Base-by-base conservation (phyloP, 1,284 basidiomycete genomes). In the Ustilago trichophora region DNA sequence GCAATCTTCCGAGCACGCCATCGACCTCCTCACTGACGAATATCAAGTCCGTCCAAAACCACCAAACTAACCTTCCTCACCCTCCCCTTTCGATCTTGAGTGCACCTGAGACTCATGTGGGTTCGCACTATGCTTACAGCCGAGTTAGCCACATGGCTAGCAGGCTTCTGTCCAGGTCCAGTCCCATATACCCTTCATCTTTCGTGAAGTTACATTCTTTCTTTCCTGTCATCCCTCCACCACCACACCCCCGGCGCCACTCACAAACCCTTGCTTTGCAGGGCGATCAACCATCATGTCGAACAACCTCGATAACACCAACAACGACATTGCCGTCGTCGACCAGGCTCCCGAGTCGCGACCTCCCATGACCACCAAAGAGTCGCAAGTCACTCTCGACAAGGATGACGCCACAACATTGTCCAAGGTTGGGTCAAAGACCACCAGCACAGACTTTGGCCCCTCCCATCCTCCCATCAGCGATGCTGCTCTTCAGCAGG, bases 401-500 rank as follows among this genome's bases (percentile, higher is more conserved):
- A 38, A 53, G 24, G 31, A 52, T 12, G 31, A 33, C 12, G 35
- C 18, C 12, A 29, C 48, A 4, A 24, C 42, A 18, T 21, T 63
- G 3, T 42, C 33, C 24, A 63, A 63, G 40, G 16, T 56, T 13
- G 43, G 15, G 9, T 56, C 59, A 2, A 15, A 46, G 25, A 48
- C 53, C 12, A 51, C 48, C 26, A 38, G 38, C 43, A 44, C 40
- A 27, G 34, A 42, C 11, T 34, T 37, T 13, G 34, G 38, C 19
- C 29, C 46, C 1, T 13, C 44, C 13, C 53, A 49, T 8, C 50
- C 48, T 4, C 31, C 45, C 7, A 57, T 63, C 35, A 41, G 25
- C 24, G 55, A 65, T 35, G 55, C 31, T 4, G 55, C 41, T n/a
- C 53, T 65, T 10, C 62, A 56, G 13, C 44, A 66, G 27, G 37